Base-by-base conservation (phyloP, 352 stramenopile species). In the Phytopythium vexans region DNA sequence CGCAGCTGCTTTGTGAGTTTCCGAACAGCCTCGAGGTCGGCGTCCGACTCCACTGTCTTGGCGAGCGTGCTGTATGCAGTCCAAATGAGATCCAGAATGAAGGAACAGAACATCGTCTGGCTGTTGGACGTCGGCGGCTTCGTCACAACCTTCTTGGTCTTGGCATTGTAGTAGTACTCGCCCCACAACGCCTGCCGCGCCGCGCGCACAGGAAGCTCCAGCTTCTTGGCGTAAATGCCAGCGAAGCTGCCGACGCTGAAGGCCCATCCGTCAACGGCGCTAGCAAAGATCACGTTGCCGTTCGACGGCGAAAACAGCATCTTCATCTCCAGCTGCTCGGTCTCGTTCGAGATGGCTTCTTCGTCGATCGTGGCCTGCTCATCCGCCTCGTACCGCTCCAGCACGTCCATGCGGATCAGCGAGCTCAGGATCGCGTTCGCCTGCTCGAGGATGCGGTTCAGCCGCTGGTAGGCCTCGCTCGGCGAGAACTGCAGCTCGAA, bases 221-320 rank as follows among this genome's bases (percentile, higher is more conserved):
- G 56, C 16, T 89, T 90, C 60, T 84, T 84, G 15, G 77, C 73
- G 52, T 92, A 92, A 1, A 88, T 38, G 6, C 78, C 64, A 37
- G 84, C 82, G 68, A 94, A 94, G 36, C 73, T 83, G 38, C 82
- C 79, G 38, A 98, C 77, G 21, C 77, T 80, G 64, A 98, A 98
- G 7, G 89, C 93, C 92, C 92, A 98, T 43, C 92, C 87, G 56
- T 98, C 89, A 0, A 82, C 74, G 0, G 94, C 94, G 52, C 83
- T 96, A 27, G 87, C 87, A 70, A 98, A 98, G 31, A 97, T 79
- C 16, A 98, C 94, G 57, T 98, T 98, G 8, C 94, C 90, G 37
- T 85, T 89, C 16, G 73, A 57, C 0, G 91, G 93, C 8, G 73
- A 88, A 60, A 98, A 97, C 1, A 96, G 66, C 58, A 89, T 67